These are phyloP conservation scores for Dothistroma septosporum DNA, from an alignment of 2,329 filamentous ascomycete species.

Conservation along the genomic window DNA sequence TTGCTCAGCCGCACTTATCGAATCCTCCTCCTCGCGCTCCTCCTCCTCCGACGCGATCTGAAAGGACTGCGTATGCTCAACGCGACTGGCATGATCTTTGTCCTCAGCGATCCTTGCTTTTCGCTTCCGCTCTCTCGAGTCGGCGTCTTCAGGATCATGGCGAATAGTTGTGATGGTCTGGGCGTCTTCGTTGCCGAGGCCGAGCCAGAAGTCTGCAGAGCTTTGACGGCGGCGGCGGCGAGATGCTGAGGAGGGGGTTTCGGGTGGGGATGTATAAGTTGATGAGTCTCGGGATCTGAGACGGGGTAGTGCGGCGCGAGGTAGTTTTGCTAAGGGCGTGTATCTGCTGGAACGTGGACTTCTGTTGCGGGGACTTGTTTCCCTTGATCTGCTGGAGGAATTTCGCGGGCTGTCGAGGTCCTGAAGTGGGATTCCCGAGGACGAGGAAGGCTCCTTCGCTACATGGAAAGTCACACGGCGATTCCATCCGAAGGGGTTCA, in stretches of 20 bases:
- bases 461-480: constrained; percentile 1
- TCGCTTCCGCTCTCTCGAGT: background rate
- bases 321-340: background rate
- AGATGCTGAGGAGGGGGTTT: background rate
- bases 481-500: background rate
- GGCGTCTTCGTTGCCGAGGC: constrained; percentile 12
- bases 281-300: background rate
- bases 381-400: background rate
- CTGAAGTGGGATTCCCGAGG: background rate
- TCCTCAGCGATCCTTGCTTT: background rate
- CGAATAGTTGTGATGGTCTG: constrained; percentile 14
- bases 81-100: background rate
- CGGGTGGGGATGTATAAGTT: background rate
- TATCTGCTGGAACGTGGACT: background rate
- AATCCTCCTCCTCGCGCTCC: background rate
- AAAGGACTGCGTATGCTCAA: background rate
- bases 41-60: background rate
- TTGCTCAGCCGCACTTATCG: background rate
- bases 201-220: constrained; percentile 7
- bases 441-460: background rate
- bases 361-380: background rate
- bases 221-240: background rate
- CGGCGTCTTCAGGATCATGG: constrained; percentile 13
- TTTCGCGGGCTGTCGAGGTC: background rate
- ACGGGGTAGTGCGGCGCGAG: background rate